Evolutionary conservation across 2,329 filamentous ascomycete genomes (phyloP).

Genomic region (Paramyrothecium sp.): DNA sequence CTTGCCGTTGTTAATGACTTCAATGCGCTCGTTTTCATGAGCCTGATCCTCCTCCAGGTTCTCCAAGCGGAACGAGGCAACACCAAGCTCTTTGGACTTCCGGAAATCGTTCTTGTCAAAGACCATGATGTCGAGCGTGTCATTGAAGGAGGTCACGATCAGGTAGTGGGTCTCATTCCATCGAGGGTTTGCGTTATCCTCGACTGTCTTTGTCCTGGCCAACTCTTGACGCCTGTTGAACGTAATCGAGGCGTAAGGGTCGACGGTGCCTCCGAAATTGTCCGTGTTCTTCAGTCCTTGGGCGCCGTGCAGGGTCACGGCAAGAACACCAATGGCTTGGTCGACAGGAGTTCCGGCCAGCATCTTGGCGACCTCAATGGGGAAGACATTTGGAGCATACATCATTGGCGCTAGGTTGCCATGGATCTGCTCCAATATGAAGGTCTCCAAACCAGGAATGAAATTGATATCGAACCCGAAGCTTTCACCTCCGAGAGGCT

Average conservation of each 20-base stretch:
- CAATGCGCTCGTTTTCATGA: conserved; percentile 81
- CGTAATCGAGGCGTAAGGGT: conserved; percentile 84
- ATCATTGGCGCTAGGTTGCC: conserved; percentile 94
- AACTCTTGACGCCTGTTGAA: conserved; percentile 81
- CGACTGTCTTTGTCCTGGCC: conserved; percentile 83
- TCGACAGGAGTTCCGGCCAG: conserved; percentile 90
- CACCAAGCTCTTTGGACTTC: conserved; percentile 93
- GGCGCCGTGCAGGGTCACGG: conserved; percentile 86
- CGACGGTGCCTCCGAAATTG: conserved; percentile 86
- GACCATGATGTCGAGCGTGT: conserved; percentile 79
- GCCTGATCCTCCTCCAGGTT: conserved; percentile 73
- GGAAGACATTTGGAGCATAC: conserved; percentile 97
- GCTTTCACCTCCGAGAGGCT: conserved; percentile 90
- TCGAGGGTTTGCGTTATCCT: conserved; percentile 80
- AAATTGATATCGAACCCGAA: conserved; percentile 99
- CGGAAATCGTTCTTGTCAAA: conserved; percentile 95
- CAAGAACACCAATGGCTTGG: conserved; percentile 91
- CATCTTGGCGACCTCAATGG: conserved; percentile 98
- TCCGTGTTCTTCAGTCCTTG: conserved; percentile 93
- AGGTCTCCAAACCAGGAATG: conserved; percentile 87
- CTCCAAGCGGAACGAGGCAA: conserved; percentile 82
- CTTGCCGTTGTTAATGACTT: conserved; percentile 82
- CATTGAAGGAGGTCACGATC: conserved; percentile 87
- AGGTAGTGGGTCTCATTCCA: conserved; percentile 98
- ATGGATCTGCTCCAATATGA: conserved; percentile 96